These are phyloP conservation scores for Annulohypoxylon moriforme DNA, from an alignment of 495 filamentous ascomycete genomes.

Conservation along the genomic window DNA sequence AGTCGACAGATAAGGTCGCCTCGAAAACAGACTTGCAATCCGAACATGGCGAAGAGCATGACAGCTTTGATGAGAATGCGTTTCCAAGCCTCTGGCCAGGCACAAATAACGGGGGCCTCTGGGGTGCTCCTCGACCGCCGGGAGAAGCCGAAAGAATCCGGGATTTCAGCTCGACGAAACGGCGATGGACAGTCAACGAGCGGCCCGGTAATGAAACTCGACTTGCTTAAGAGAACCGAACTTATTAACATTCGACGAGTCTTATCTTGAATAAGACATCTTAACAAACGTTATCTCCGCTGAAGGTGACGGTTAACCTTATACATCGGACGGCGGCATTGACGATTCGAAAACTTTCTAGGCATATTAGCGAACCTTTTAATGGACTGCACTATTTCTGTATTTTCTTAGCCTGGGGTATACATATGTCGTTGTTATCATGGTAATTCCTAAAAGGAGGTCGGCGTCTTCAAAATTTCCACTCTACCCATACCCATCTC, in stretches of 20 bases:
- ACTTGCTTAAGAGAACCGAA: neutral
- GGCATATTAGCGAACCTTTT: neutral
- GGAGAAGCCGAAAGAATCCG: conserved; percentile 52
- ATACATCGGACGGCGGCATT: neutral
- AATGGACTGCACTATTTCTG: neutral
- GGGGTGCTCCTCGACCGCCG: conserved; percentile 51
- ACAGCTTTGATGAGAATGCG: conserved; percentile 36
- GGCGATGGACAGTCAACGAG: conserved; percentile 61
- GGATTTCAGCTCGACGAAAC: conserved; percentile 54
- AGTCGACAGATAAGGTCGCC: neutral
- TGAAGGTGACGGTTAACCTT: neutral
- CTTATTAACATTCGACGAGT: neutral
- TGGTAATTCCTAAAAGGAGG: neutral
- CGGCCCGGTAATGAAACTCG: conserved; percentile 11
- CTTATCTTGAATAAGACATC: neutral
- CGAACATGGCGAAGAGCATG: conserved; percentile 41
- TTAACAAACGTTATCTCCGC: neutral
- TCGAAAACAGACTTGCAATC: conserved; percentile 16
- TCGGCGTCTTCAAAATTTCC: neutral
- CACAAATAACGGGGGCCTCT: conserved; percentile 50
- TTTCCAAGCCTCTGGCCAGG: conserved; percentile 40
- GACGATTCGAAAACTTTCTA: neutral
- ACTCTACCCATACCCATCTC: neutral
- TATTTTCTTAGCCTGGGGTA: neutral
- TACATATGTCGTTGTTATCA: neutral